Conservation (phyloP, 2,329 filamentous ascomycete species). For the Penicillium capsulatum region DNA sequence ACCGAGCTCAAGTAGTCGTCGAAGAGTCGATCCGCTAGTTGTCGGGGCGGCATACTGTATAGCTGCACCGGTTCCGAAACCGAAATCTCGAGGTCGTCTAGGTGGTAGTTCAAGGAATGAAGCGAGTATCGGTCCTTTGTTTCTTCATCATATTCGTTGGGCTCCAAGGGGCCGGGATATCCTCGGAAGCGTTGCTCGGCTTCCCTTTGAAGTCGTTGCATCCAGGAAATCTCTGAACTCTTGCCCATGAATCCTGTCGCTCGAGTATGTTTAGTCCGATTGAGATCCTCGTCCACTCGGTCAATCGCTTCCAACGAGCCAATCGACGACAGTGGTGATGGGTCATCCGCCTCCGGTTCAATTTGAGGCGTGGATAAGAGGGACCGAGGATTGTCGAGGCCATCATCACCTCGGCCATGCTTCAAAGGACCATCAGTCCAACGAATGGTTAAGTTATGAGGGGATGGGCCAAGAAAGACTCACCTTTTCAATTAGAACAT, state of each 20-base stretch:
- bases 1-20: constrained; percentile 36
- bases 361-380: constrained; percentile 29
- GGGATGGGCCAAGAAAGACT: too few species aligned
- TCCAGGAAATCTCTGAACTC: constrained; percentile 46
- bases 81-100: constrained; percentile 43
- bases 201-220: constrained; percentile 41
- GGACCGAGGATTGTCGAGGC: constrained; percentile 20
- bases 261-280: constrained; percentile 33
- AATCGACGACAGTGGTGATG: constrained; percentile 33
- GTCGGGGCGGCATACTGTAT: constrained; percentile 40
- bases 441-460: too few species aligned
- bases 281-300: constrained; percentile 43
- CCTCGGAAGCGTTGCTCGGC: constrained; percentile 32
- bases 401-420: constrained; percentile 22
- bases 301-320: constrained; percentile 45
- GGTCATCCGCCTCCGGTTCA: constrained; percentile 27
- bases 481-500: constrained; percentile 38
- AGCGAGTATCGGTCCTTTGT: constrained; percentile 30
- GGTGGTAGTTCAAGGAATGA: constrained; percentile 38
- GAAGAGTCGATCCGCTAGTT: constrained; percentile 34
- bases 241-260: constrained; percentile 45
- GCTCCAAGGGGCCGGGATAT: constrained; percentile 26
- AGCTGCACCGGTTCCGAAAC: constrained; percentile 40
- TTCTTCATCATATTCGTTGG: constrained; percentile 16
- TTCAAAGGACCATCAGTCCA: constrained; percentile 11